Conservation (phyloP, 2,329 filamentous ascomycete species). For the Sclerotinia nivalis region DNA sequence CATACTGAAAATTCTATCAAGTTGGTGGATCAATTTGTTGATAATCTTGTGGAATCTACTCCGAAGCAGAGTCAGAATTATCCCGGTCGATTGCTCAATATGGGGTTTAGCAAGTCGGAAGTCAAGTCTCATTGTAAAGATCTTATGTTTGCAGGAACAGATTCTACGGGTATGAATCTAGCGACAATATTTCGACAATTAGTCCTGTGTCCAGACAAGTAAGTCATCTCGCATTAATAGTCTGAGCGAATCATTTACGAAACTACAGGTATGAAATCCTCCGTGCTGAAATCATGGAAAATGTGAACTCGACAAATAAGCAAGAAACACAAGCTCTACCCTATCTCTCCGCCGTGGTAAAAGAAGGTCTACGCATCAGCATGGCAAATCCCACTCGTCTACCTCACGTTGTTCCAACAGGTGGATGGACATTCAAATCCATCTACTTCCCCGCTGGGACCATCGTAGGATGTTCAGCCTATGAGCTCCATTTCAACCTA, state of each 20-base stretch:
- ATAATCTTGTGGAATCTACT: slow-evolving; percentile 42
- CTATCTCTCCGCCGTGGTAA: slow-evolving; percentile 52
- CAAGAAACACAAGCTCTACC: slow-evolving; percentile 43
- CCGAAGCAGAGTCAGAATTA: slow-evolving; percentile 47
- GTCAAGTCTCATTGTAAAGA: slow-evolving; percentile 55
- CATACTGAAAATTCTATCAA: slow-evolving; percentile 41
- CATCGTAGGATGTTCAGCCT: slow-evolving; percentile 48
- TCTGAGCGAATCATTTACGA: slow-evolving; percentile 4
- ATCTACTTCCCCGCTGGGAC: slow-evolving; percentile 47
- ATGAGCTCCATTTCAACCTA: slow-evolving; percentile 50
- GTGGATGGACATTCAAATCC: slow-evolving; percentile 34
- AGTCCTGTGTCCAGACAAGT: slow-evolving; percentile 46
- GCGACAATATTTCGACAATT: slow-evolving; percentile 51
- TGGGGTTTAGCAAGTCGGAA: slow-evolving; percentile 47
- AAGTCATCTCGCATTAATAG: slow-evolving; percentile 24
- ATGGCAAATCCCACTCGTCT: slow-evolving; percentile 54
- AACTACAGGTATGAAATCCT: slow-evolving; percentile 41
- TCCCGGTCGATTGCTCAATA: slow-evolving; percentile 49
- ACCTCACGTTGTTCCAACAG: slow-evolving; percentile 48
- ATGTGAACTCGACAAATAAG: slow-evolving; percentile 32
- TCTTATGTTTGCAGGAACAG: slow-evolving; percentile 56
- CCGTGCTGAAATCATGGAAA: slow-evolving; percentile 40
- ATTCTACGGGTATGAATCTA: slow-evolving; percentile 54
- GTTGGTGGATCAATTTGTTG: slow-evolving; percentile 48
- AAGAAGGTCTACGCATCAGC: slow-evolving; percentile 52